Evolutionary conservation across 176 grass and related monocot species (phyloP).

Genomic region (Urochloa ruziziensis): DNA sequence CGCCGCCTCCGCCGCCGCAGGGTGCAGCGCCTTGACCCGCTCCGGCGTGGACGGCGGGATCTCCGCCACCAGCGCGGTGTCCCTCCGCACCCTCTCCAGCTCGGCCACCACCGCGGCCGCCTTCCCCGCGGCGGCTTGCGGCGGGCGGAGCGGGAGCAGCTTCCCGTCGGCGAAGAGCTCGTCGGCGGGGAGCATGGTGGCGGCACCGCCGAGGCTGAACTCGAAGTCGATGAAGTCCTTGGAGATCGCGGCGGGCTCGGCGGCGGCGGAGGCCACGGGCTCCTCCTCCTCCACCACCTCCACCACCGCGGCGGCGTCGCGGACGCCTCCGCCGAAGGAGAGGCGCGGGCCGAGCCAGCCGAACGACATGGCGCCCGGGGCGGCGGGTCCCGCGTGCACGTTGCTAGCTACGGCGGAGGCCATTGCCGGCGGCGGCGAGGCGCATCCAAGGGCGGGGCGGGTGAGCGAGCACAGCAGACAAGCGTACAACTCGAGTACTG

Average conservation of each 20-base stretch:
- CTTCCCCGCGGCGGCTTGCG: not conserved
- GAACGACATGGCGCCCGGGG: constrained; percentile 31
- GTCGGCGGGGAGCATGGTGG: constrained; percentile 78
- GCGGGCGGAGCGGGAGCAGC: constrained; percentile 66
- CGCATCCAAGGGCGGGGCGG: constrained; percentile 14
- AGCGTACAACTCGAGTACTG: constrained; percentile 24
- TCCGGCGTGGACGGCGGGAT: constrained; percentile 8
- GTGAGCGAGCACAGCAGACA: not conserved
- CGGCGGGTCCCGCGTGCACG: constrained; percentile 37
- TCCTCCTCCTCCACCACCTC: not conserved
- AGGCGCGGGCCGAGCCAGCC: constrained; percentile 64
- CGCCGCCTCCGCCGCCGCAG: not conserved
- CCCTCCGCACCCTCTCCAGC: not conserved
- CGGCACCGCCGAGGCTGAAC: constrained; percentile 61
- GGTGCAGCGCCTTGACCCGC: constrained; percentile 35
- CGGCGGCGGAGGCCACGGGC: not conserved
- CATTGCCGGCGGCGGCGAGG: constrained; percentile 54
- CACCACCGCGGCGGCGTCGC: not conserved
- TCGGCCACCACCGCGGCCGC: not conserved
- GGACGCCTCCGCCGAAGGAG: constrained; percentile 39
- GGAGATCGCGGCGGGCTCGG: constrained; percentile 18
- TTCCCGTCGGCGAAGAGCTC: constrained; percentile 92
- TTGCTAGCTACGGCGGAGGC: constrained; percentile 75
- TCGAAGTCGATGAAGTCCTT: constrained; percentile 89
- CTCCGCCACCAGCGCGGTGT: not conserved